Base-by-base conservation (phyloP, 441 rosid genomes). In the Pelargonium australe region DNA sequence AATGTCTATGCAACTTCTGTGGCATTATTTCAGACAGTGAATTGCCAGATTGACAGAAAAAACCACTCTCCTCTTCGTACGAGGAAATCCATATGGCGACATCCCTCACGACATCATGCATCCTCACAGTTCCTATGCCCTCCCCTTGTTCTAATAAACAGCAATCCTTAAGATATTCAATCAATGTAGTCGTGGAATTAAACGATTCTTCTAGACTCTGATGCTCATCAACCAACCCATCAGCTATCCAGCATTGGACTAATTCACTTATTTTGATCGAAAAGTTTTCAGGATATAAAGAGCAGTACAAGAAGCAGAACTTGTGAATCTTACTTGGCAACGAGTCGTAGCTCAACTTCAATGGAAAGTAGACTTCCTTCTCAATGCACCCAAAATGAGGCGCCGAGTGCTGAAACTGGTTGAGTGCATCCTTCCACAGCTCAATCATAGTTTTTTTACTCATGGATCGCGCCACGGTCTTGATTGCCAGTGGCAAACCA, bases 121-220 rank as follows among this genome's bases (percentile, higher is more conserved):
- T 74, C 68, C 65, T 78, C 9, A 78, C 73, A 2, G 75, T 76
- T 34, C 76, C 75, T 0, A n/a, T 19, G 9, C 70, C 7, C 2
- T 64, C 76, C 9, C 82, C 86, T 14, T 70, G 64, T 49, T 80
- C 85, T 31, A 82, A 58, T 77, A 80, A 68, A 72, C 80, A 82
- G 44, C 64, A 74, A 13, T 80, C 85, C 66, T 76, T 82, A 53
- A 80, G 72, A 31, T 25, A 65, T 61, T 80, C 80, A 28, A 78
- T n/a, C 64, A 80, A 67, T 55, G 77, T 47, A 13, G 63, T 74
- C 25, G 79, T 78, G 11, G 58, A 67, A 45, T 72, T 74, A 66
- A 63, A 65, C 16, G 77, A 71, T 13, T 74, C 73, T 47, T 80
- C 82, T 12, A 70, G 31, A 34, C 68, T 68, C 65, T 74, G 76